Base-by-base conservation (phyloP, 176 grass and related monocot species). In the Phragmites australis region DNA sequence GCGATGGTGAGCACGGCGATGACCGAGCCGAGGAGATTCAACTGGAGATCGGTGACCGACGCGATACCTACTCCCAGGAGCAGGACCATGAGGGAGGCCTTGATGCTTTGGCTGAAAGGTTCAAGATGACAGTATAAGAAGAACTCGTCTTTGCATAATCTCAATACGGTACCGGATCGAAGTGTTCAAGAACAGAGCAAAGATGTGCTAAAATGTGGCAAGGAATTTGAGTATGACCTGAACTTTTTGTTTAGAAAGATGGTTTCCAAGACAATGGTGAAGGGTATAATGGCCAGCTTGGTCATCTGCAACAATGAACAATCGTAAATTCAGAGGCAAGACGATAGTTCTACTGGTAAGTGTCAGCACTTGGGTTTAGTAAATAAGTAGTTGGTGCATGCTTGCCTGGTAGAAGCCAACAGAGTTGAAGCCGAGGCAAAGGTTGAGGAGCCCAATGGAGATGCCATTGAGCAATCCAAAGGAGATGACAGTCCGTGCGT, bases 221-320 rank as follows among this genome's bases (percentile, higher is more conserved):
- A 51, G 29, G 4, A 68, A 53, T 80, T 66, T 34, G 60, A 75
- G 10, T n/a, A 62, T 3, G 61, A 99, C 96, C 96, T 99, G 90
- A 99, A 99, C 62, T 88, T 94, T 75, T 93, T 99, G 86, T 87
- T 78, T 5, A 99, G 71, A 69, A 95, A 99, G 58, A 93, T 17
- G 29, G 92, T 98, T 42, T 98, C 96, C 77, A 99, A 70, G 48
- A 86, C 60, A 48, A 99, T 89, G 34, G 96, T 95, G 88, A 99
- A 99, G n/a, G 96, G 92, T 89, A 99, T 99, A 57, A 98, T 91
- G 21, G 96, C 96, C 74, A 98, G 77, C 81, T 98, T 98, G 71
- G 96, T 94, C 96, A 98, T 98, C 96, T 98, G 81, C 34, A 73
- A n/a, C 54, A 79, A 30, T 15, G 31, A 65, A 54, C 14, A 15